Percentiles rank a stretch among this genome's conserved stretches.
These are phyloP conservation scores for Echinosophora koreensis DNA, from an alignment of 306 rosid genomes.

Conservation along the genomic window DNA sequence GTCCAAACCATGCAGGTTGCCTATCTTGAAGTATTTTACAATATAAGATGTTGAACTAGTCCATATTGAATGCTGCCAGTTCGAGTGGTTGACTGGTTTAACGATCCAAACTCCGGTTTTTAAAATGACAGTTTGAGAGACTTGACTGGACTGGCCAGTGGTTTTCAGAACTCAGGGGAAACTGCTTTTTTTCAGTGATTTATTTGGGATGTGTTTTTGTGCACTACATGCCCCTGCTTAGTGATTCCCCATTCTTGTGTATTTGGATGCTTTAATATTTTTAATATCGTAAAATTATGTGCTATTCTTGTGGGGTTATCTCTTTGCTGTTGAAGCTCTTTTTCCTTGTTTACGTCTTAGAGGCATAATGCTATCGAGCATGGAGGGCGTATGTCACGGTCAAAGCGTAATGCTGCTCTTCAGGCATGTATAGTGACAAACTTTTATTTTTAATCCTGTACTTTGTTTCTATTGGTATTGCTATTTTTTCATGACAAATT, in stretches of 20 bases:
- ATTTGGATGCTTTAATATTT: slow-evolving; percentile 34
- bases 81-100: neutral
- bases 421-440: slow-evolving; percentile 63
- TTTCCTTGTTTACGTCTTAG: slow-evolving; percentile 56
- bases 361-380: slow-evolving; percentile 91
- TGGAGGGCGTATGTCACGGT: slow-evolving; percentile 95
- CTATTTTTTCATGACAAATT: slow-evolving; percentile 28
- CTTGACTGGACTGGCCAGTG: neutral
- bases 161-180: neutral
- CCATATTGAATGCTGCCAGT: neutral
- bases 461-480: neutral
- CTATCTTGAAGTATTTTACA: neutral
- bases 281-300: slow-evolving; percentile 7
- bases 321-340: slow-evolving; percentile 43
- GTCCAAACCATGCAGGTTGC: neutral
- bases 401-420: slow-evolving; percentile 95
- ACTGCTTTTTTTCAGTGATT: neutral
- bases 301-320: slow-evolving; percentile 17
- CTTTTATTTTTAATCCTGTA: slow-evolving; percentile 19
- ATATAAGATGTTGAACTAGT: neutral
- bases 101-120: neutral
- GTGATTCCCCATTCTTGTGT: slow-evolving; percentile 26
- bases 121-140: no score
- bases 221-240: slow-evolving; percentile 27
- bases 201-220: slow-evolving; percentile 9